These are phyloP conservation scores for Clonostachys byssicola DNA, from an alignment of 2,329 filamentous ascomycete genomes.

Conservation along the genomic window DNA sequence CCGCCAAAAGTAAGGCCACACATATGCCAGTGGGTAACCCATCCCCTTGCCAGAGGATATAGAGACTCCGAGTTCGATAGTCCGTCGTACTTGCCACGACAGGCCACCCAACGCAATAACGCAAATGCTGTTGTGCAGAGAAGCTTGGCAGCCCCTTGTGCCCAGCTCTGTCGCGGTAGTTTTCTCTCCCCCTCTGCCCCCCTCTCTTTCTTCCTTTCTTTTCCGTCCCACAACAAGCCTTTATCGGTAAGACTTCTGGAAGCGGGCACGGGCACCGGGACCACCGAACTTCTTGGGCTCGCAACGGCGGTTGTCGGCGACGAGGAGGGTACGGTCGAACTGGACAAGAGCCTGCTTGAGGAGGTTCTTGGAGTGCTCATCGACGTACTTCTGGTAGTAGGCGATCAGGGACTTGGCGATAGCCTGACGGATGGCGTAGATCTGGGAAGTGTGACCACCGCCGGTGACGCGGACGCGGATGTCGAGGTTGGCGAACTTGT, in stretches of 20 bases:
- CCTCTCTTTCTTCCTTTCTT: slow-evolving; percentile 8
- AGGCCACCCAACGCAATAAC: not conserved
- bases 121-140: too few relatives aligned
- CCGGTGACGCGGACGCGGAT: slow-evolving; percentile 95
- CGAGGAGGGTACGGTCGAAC: slow-evolving; percentile 95
- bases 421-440: slow-evolving; percentile 98
- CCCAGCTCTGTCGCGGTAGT: not conserved
- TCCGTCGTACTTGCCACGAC: not conserved
- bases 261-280: slow-evolving; percentile 91
- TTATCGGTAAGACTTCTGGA: slow-evolving; percentile 99
- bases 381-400: slow-evolving; percentile 99
- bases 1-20: slow-evolving; percentile 45
- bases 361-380: slow-evolving; percentile 99
- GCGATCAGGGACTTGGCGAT: slow-evolving; percentile 76
- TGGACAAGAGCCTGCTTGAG: slow-evolving; percentile 95
- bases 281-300: slow-evolving; percentile 98
- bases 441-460: slow-evolving; percentile 95
- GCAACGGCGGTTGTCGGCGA: slow-evolving; percentile 97
- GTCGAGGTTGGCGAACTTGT: slow-evolving; percentile 96
- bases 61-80: not conserved
- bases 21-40: slow-evolving; percentile 34
- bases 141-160: not conserved
- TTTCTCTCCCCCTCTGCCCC: slow-evolving; percentile 13
- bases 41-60: slow-evolving; percentile 31
- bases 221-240: slow-evolving; percentile 9